Percentiles rank a stretch among this genome's conserved stretches.
phyloP scores from a whole-genome alignment of 345 rosid genomes.

The Cardiospermum halicacabum region DNA sequence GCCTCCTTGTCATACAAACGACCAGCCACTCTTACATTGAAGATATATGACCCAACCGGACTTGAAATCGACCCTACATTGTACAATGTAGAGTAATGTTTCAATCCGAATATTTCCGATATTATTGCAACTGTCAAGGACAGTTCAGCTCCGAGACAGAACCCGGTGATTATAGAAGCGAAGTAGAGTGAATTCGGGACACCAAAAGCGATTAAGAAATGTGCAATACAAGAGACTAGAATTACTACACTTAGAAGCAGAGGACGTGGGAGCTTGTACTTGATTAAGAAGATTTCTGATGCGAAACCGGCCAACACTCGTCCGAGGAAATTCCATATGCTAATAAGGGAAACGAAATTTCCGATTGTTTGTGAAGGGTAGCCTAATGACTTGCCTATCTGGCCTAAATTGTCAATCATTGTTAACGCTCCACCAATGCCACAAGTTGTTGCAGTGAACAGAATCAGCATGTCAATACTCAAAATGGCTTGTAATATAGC shows the following conservation, averaged over 20 bases:
- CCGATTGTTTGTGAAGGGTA: conserved; percentile 35
- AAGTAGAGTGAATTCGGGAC: conserved; percentile 46
- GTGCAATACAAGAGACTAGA: conserved; percentile 38
- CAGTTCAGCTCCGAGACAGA: conserved; percentile 49
- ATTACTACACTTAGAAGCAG: conserved; percentile 34
- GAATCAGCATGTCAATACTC: conserved; percentile 47
- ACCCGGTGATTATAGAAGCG: conserved; percentile 46
- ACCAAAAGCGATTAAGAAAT: conserved; percentile 41
- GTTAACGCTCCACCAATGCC: conserved; percentile 47
- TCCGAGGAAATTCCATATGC: conserved; percentile 57
- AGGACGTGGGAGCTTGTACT: conserved; percentile 44
- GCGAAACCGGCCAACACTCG: conserved; percentile 41
- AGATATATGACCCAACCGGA: conserved; percentile 44
- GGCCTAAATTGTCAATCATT: conserved; percentile 43
- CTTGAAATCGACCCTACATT: conserved; percentile 40
- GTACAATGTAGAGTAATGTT: conserved; percentile 46
- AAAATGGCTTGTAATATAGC: conserved; percentile 51
- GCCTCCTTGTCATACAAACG: conserved; percentile 47
- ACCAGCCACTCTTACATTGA: conserved; percentile 43
- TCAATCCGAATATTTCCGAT: conserved; percentile 51
- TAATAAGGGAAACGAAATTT: conserved; percentile 48
- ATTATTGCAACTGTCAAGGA: conserved; percentile 44
- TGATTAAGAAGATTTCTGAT: conserved; percentile 40
- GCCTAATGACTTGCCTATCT: conserved; percentile 37
- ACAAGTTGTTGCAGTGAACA: conserved; percentile 41